phyloP scores from a whole-genome alignment of 2,329 filamentous ascomycete genomes.

The Ceratocystis albifundus region DNA sequence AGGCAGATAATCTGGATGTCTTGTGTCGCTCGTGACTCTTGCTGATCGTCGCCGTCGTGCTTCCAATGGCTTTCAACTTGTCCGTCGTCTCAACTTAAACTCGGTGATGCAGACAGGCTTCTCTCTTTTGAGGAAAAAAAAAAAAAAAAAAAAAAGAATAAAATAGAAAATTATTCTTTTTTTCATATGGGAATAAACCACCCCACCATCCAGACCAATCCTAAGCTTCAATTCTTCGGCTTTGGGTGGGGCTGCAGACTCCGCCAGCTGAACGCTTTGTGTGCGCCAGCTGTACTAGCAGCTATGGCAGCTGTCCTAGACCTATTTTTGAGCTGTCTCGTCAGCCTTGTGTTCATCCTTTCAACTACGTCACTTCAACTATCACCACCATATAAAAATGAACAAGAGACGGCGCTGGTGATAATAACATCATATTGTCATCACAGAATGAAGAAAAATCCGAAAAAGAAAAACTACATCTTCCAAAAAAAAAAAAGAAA shows the following conservation, averaged over 20 bases:
- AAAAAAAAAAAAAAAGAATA: background rate
- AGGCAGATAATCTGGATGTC: no score
- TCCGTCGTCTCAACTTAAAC: no score
- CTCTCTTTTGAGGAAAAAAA: background rate
- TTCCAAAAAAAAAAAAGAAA: no score
- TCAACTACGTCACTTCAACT: background rate
- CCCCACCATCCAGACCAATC: conserved; percentile 10
- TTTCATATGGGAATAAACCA: conserved; percentile 5
- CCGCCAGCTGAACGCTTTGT: background rate
- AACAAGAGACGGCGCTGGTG: background rate
- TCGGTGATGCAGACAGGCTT: background rate
- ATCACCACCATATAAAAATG: background rate
- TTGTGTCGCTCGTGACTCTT: background rate
- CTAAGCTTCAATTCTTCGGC: conserved; percentile 5
- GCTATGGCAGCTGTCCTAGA: background rate
- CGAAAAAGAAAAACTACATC: conserved; percentile 14
- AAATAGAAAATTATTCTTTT: background rate
- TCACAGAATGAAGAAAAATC: conserved; percentile 10
- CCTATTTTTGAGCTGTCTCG: background rate
- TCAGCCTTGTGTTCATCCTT: background rate
- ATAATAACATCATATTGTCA: conserved; percentile 4
- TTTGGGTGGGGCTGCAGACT: conserved; percentile 5
- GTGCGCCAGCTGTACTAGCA: background rate
- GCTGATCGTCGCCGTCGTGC: background rate
- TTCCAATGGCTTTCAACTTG: no score